Conservation (phyloP, 768 basidiomycete genomes). For the Postia placenta region DNA sequence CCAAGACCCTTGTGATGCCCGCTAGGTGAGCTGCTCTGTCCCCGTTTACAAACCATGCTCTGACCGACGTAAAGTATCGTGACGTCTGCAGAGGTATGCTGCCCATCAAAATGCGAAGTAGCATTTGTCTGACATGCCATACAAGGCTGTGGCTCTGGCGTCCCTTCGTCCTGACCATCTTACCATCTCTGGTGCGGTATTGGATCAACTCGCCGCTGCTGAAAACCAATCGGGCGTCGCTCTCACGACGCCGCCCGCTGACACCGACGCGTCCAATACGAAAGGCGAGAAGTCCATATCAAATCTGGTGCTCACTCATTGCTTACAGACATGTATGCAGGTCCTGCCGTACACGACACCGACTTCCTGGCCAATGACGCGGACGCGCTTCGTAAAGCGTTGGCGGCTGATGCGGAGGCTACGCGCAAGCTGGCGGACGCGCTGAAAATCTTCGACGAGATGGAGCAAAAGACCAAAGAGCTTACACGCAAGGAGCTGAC, state of each 20-base stretch:
- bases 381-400: conserved; percentile 28
- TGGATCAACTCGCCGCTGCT: conserved; percentile 30
- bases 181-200: conserved; percentile 35
- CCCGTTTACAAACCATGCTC: not conserved
- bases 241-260: conserved; percentile 1
- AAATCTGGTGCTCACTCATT: not conserved
- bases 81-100: conserved; percentile 32
- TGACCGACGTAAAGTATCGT: conserved; percentile 27
- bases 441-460: conserved; percentile 36
- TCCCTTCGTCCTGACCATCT: conserved; percentile 36
- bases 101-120: too few species aligned
- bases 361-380: conserved; percentile 33
- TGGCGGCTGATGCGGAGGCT: conserved; percentile 32
- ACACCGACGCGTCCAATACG: not conserved
- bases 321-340: not conserved
- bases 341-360: conserved; percentile 10
- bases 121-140: not conserved
- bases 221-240: conserved; percentile 5
- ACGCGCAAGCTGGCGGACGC: conserved; percentile 41
- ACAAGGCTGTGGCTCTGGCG: conserved; percentile 35
- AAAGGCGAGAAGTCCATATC: conserved; percentile 1
- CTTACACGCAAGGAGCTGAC: conserved; percentile 17
- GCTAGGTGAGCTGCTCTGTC: conserved; percentile 31
- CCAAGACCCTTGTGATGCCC: conserved; percentile 42
- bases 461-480: conserved; percentile 35